phyloP scores from a whole-genome alignment of 805 yeast species.

The Teunomyces lycoperdinae region DNA sequence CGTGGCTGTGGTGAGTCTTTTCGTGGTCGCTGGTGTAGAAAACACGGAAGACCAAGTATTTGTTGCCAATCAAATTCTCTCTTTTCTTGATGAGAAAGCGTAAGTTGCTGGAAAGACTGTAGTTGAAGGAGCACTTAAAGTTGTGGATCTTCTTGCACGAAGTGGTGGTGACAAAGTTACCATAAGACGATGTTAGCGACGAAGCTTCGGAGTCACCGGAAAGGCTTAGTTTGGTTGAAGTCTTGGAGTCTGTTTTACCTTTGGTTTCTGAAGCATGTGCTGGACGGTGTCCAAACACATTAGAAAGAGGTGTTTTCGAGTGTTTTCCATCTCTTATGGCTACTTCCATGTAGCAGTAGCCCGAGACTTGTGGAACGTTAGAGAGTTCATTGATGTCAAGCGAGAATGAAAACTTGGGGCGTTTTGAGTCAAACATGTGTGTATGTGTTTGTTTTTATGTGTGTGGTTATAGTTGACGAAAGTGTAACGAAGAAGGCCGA shows the following conservation, averaged over 20 bases:
- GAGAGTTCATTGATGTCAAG: constrained; percentile 64
- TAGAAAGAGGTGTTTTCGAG: background rate
- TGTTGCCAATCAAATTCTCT: constrained; percentile 39
- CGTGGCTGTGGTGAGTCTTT: background rate
- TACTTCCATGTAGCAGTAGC: constrained; percentile 65
- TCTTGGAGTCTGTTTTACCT: constrained; percentile 4
- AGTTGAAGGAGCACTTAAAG: constrained; percentile 40
- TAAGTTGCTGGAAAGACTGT: constrained; percentile 32
- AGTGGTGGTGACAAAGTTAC: constrained; percentile 29
- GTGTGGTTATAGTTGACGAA: background rate
- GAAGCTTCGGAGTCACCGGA: constrained; percentile 10
- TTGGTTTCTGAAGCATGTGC: constrained; percentile 13
- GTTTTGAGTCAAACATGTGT: constrained; percentile 19
- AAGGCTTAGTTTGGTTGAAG: constrained; percentile 6
- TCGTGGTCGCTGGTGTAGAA: constrained; percentile 23
- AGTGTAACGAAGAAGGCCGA: no score
- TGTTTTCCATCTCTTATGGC: constrained; percentile 48
- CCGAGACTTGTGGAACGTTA: constrained; percentile 81
- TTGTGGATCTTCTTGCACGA: constrained; percentile 32
- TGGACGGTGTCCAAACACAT: background rate
- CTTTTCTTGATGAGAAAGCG: constrained; percentile 40
- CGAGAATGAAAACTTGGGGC: constrained; percentile 62
- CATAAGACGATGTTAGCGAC: constrained; percentile 9
- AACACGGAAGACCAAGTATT: constrained; percentile 38
- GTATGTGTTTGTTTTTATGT: background rate